phyloP scores from a whole-genome alignment of 2,329 filamentous ascomycete species.

The Colletotrichum tabaci region DNA sequence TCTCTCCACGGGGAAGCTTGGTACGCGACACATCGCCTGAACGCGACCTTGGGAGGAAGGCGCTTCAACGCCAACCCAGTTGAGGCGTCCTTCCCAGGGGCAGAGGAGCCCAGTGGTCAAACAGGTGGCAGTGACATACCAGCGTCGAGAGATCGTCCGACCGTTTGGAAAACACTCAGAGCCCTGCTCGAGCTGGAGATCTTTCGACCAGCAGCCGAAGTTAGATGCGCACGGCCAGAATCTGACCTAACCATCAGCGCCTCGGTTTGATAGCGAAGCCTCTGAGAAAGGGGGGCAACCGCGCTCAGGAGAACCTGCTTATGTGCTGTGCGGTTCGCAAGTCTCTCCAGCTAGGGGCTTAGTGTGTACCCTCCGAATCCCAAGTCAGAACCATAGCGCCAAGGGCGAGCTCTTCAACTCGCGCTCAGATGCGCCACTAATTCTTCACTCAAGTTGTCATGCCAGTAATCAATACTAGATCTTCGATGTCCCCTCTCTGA shows the following conservation, averaged over 20 bases:
- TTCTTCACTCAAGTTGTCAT: slow-evolving; percentile 9
- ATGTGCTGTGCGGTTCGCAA: not conserved
- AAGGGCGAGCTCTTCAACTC: not conserved
- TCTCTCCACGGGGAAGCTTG: slow-evolving; percentile 87
- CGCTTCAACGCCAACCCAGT: not conserved
- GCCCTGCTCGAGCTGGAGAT: slow-evolving; percentile 9
- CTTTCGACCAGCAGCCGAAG: not conserved
- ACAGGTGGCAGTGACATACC: slow-evolving; percentile 1
- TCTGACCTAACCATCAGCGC: not conserved
- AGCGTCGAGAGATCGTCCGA: not conserved
- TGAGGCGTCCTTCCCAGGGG: slow-evolving; percentile 9
- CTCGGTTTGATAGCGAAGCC: not conserved
- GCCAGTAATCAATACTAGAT: not conserved
- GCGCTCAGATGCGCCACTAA: slow-evolving; percentile 29
- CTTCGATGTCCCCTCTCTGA: not conserved
- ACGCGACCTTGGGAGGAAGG: slow-evolving; percentile 4
- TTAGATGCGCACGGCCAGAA: not conserved
- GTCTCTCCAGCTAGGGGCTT: not conserved
- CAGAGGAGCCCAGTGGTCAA: not conserved
- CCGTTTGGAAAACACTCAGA: not conserved
- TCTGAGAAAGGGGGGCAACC: not conserved
- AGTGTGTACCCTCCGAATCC: not conserved
- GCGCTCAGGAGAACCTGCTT: not conserved
- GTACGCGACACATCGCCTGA: slow-evolving; percentile 59
- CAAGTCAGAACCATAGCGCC: not conserved